These are phyloP conservation scores for Ehretia macrophylla DNA, from an alignment of 257 asterid genomes.

Conservation along the genomic window DNA sequence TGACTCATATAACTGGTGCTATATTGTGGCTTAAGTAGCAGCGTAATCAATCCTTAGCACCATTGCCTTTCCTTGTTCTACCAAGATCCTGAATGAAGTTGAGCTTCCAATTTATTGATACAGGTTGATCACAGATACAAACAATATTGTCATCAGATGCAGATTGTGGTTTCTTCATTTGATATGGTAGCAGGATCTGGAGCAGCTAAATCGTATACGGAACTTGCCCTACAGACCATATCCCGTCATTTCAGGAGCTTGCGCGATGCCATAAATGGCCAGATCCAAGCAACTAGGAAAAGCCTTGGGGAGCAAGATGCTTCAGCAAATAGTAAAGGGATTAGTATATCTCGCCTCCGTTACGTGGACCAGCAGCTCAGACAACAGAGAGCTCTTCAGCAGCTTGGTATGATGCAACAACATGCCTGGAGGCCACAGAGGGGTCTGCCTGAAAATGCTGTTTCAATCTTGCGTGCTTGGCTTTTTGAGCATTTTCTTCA, in stretches of 20 bases:
- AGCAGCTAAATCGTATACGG: constrained; percentile 75
- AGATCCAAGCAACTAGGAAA: constrained; percentile 51
- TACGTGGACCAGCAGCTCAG: constrained; percentile 68
- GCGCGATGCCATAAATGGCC: constrained; percentile 67
- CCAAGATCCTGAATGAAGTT: no score
- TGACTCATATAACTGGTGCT: no score
- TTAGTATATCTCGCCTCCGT: constrained; percentile 72
- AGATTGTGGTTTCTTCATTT: constrained; percentile 68
- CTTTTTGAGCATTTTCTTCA: constrained; percentile 92
- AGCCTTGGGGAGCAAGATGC: constrained; percentile 77
- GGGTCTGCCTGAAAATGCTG: constrained; percentile 82
- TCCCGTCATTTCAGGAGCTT: constrained; percentile 85
- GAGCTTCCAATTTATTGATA: not conserved
- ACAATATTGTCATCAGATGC: constrained; percentile 88
- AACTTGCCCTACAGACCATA: constrained; percentile 79
- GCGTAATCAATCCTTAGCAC: no score
- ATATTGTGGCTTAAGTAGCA: no score
- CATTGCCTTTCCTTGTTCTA: no score
- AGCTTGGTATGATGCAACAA: constrained; percentile 81
- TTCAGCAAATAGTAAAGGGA: constrained; percentile 39
- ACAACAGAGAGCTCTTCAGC: constrained; percentile 83
- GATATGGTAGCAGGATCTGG: constrained; percentile 68
- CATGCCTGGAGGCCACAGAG: constrained; percentile 96
- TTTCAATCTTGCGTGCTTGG: constrained; percentile 82
- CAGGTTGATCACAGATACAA: constrained; percentile 84